phyloP scores from a whole-genome alignment of 192 early-diverging fungal species.

The Podila epicladia region DNA sequence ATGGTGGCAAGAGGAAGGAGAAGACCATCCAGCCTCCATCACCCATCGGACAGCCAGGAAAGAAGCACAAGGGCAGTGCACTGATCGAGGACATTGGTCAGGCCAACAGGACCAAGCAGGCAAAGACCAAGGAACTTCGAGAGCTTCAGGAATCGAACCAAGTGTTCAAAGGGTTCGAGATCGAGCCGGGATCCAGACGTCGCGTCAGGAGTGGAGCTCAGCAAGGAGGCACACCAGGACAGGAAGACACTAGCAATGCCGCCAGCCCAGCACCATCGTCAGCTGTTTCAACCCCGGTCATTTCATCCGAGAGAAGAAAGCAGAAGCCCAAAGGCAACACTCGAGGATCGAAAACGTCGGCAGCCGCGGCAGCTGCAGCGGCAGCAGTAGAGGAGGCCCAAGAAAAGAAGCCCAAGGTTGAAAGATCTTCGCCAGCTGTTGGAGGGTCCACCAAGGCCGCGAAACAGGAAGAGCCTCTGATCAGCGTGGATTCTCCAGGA shows the following conservation, averaged over 20 bases:
- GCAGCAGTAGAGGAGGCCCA: not conserved
- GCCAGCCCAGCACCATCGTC: conserved; percentile 42
- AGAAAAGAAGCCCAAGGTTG: conserved; percentile 30
- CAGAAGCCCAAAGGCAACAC: conserved; percentile 16
- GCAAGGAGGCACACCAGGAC: conserved; percentile 20
- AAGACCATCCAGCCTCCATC: conserved; percentile 54
- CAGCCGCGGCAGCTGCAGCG: conserved; percentile 4
- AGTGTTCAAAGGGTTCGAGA: conserved; percentile 46
- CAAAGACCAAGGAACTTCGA: conserved; percentile 56
- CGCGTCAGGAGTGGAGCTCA: conserved; percentile 42
- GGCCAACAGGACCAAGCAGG: conserved; percentile 56
- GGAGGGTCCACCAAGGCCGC: not conserved
- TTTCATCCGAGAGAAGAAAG: conserved; percentile 23
- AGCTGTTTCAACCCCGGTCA: conserved; percentile 19
- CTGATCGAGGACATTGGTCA: conserved; percentile 65
- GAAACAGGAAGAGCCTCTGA: not conserved
- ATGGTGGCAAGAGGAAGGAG: conserved; percentile 55
- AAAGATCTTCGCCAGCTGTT: conserved; percentile 10
- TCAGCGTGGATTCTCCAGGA: conserved; percentile 6
- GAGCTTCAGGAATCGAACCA: conserved; percentile 56
- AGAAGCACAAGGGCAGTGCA: conserved; percentile 45
- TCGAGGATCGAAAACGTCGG: conserved; percentile 11
- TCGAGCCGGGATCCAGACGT: conserved; percentile 24
- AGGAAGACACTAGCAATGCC: conserved; percentile 38
- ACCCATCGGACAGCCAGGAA: conserved; percentile 38